Conservation (phyloP, 768 basidiomycete species). For the Leccinum subtestaceum region DNA sequence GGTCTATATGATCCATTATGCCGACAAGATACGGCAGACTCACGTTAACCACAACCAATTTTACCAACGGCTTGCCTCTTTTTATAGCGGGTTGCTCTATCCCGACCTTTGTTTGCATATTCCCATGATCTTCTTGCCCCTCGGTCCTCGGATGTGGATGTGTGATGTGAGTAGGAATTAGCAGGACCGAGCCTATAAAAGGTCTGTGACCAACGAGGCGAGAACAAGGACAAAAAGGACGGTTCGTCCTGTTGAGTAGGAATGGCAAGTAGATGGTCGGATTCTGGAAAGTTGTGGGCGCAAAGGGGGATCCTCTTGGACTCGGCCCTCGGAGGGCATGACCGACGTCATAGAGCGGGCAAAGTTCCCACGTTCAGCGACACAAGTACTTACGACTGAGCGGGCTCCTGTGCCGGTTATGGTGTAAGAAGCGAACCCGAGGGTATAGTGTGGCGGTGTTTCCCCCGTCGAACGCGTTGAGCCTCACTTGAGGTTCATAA, state of each 20-base stretch:
- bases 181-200: neutral
- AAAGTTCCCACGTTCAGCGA: neutral
- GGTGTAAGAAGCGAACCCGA: neutral
- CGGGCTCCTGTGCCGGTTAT: constrained; percentile 7
- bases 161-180: neutral
- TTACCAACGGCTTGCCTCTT: no score
- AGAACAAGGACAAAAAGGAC: neutral
- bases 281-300: neutral
- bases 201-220: neutral
- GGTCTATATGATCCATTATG: no score
- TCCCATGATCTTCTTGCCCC: neutral
- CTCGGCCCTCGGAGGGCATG: neutral
- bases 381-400: neutral
- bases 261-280: no score
- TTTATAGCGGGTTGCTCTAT: neutral
- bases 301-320: neutral
- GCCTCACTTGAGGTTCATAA: no score
- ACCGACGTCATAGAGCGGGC: neutral
- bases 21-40: neutral
- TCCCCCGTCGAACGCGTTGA: neutral
- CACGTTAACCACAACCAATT: neutral
- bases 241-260: neutral
- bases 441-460: constrained; percentile 5
- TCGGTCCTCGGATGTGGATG: neutral
- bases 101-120: neutral